These are phyloP conservation scores for Aspergillus cejpii DNA, from an alignment of 2,329 filamentous ascomycete species.

Conservation along the genomic window DNA sequence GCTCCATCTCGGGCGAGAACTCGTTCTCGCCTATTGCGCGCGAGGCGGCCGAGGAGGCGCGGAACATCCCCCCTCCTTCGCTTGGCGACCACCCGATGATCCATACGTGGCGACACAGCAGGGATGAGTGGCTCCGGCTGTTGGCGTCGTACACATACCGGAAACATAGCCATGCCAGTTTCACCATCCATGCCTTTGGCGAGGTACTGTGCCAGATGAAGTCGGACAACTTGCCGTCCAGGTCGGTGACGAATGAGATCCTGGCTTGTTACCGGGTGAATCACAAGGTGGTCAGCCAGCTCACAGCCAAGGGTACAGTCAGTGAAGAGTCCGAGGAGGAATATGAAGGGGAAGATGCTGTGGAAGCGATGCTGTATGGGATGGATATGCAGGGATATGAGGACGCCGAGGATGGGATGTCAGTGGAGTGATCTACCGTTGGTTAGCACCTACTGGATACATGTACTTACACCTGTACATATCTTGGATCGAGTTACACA, in stretches of 20 bases:
- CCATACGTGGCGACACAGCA: conserved; percentile 31
- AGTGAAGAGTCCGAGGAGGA: conserved; percentile 18
- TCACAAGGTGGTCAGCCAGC: conserved; percentile 24
- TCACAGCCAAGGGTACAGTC: conserved; percentile 19
- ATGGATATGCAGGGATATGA: conserved; percentile 13
- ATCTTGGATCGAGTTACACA: too few species aligned
- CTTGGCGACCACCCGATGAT: conserved; percentile 29
- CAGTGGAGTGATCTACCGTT: conserved; percentile 26
- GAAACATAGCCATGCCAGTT: conserved; percentile 15
- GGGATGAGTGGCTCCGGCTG: conserved; percentile 28
- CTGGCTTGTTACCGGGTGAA: conserved; percentile 30
- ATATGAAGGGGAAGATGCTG: conserved; percentile 27
- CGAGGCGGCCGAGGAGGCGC: conserved; percentile 24
- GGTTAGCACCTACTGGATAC: conserved; percentile 1
- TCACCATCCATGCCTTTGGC: conserved; percentile 30
- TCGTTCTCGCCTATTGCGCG: conserved; percentile 22
- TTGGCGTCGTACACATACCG: conserved; percentile 38
- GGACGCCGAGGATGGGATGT: conserved; percentile 20
- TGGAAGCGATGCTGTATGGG: conserved; percentile 24
- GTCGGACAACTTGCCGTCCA: conserved; percentile 18
- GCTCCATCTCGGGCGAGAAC: conserved; percentile 4
- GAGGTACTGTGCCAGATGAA: conserved; percentile 33
- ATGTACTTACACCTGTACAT: conserved; percentile 3
- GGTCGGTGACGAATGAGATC: conserved; percentile 24
- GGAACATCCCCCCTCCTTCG: conserved; percentile 27